Evolutionary conservation across 2,329 filamentous ascomycete species (phyloP).

Genomic region (Balansia obtecta): DNA sequence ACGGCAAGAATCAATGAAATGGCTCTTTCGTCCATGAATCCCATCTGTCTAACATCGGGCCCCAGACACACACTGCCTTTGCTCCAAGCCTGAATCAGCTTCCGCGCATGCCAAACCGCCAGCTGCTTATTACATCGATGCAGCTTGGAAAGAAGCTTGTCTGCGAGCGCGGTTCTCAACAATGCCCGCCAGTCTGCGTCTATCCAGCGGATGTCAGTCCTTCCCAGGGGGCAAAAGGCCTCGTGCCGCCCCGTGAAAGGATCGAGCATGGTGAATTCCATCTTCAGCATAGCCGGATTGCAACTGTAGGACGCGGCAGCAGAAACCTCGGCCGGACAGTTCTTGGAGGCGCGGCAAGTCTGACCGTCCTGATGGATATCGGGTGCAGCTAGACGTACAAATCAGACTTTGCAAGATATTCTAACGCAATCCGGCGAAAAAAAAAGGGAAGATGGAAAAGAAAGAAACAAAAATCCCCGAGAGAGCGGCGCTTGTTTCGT

Average conservation of each 20-base stretch:
- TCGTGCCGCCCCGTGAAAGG: conserved; percentile 9
- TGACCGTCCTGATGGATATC: conserved; percentile 1
- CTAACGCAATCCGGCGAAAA: not conserved
- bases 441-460: not conserved
- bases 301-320: conserved; percentile 16
- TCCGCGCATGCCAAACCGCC: conserved; percentile 18
- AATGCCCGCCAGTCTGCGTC: conserved; percentile 11
- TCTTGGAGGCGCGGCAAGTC: conserved; percentile 9
- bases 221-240: conserved; percentile 15
- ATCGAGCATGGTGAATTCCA: conserved; percentile 15
- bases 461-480: no score
- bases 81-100: conserved; percentile 14
- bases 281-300: conserved; percentile 15
- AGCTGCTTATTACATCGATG: conserved; percentile 20
- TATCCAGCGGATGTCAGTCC: conserved; percentile 16
- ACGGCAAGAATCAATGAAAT: conserved; percentile 12
- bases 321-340: conserved; percentile 12
- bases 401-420: not conserved
- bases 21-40: conserved; percentile 13
- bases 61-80: conserved; percentile 16
- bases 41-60: conserved; percentile 8
- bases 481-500: no score
- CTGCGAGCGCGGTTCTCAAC: conserved; percentile 11
- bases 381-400: not conserved
- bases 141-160: conserved; percentile 14